Base-by-base conservation (phyloP, 2,329 filamentous ascomycete species). In the Aureobasidium pullulans region DNA sequence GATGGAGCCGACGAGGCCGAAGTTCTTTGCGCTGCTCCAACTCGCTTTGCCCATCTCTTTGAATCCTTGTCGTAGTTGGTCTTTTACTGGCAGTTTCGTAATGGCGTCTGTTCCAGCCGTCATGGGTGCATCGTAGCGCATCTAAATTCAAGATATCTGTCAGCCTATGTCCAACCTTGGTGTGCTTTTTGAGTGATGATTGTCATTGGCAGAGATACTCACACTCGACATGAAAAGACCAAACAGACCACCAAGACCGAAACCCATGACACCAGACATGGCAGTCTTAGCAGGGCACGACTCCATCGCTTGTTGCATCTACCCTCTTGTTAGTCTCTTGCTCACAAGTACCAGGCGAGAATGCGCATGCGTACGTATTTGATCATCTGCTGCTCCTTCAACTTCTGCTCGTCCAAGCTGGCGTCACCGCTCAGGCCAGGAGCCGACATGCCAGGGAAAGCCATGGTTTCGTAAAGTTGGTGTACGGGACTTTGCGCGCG, bases 191-290 rank as follows among this genome's bases (percentile, higher is more conserved):
- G 32, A n/a, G n/a, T 15, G 5, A 11, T 23, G n/a, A 10, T 15
- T 36, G 8, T 43, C 16, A 13, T 36, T 8, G 34, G 34, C 34
- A 36, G 34, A 10, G 10, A 28, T 13, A 79, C 87, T 64, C 85
- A 96, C 90, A 69, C 89, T 94, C 61, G 92, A 90, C 93, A 97
- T 99, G 79, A 99, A 99, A 68, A 97, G 82, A 66, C 94, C 94
- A 67, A 99, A 99, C 44, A 95, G 79, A 68, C 91, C 94, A 63
- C 94, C 94, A 65, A 99, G 86, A 39, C 87, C 94, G 69, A 96
- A 96, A 15, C 94, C 94, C 84, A 95, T 95, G 28, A 88, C 89
- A 60, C 93, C 94, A 0, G 92, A 89, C 76, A 99, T 88, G 66
- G 84, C 86, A 16, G 90, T 89, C 75, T 99, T 99, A 60, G 86